phyloP scores from a whole-genome alignment of 2,329 filamentous ascomycete genomes.

The Thielaviopsis populi region DNA sequence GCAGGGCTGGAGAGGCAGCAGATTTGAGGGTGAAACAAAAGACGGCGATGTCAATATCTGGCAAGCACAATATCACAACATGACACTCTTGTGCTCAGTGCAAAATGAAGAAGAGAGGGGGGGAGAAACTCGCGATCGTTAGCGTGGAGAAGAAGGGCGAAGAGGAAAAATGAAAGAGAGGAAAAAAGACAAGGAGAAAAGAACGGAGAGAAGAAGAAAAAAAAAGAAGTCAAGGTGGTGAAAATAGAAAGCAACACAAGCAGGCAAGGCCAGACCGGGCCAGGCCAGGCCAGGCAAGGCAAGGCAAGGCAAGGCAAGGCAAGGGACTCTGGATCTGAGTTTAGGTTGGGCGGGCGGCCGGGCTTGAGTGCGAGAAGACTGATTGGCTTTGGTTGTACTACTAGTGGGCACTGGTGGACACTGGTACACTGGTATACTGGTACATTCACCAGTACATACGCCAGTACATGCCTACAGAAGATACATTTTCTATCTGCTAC shows the following conservation, averaged over 20 bases:
- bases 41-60: neutral
- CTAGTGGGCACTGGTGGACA: too few relatives aligned
- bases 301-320: neutral
- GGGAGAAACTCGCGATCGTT: neutral
- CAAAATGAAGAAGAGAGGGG: neutral
- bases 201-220: neutral
- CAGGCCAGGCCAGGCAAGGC: neutral
- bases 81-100: neutral
- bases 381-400: too few relatives aligned
- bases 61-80: neutral
- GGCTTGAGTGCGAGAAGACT: too few relatives aligned
- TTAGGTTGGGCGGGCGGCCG: neutral
- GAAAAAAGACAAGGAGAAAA: neutral
- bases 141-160: neutral
- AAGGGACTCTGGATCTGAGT: neutral
- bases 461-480: neutral
- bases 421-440: too few relatives aligned
- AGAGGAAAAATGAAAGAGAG: neutral
- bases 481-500: neutral
- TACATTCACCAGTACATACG: too few relatives aligned
- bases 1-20: neutral
- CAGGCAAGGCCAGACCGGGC: neutral
- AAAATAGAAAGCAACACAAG: neutral
- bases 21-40: neutral
- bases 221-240: neutral